A percentile compares a stretch with the other conserved stretches of the same genome.
phyloP scores from a whole-genome alignment of 2,329 filamentous ascomycete species.

The Aspergillaceae sp. region DNA sequence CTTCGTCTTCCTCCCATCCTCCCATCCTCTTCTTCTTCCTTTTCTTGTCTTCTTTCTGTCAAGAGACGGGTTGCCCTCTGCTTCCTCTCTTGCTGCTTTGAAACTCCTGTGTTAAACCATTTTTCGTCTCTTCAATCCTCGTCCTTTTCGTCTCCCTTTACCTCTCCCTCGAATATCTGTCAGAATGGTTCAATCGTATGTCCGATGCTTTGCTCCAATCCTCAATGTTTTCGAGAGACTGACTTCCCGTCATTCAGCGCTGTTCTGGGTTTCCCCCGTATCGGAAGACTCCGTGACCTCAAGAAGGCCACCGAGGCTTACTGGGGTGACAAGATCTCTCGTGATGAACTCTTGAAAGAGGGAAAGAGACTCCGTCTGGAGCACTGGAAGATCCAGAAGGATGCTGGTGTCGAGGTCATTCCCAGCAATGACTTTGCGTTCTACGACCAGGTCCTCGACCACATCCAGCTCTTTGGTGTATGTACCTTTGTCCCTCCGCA shows the following conservation, averaged over 20 bases:
- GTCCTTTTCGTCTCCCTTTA: constrained; percentile 4
- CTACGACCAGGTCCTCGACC: constrained; percentile 95
- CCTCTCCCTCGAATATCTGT: constrained; percentile 20
- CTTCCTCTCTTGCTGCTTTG: constrained; percentile 9
- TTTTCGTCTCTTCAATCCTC: constrained; percentile 2
- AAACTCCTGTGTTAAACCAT: neutral
- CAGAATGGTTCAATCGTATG: constrained; percentile 55
- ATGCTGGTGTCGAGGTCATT: constrained; percentile 93
- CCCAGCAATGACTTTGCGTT: constrained; percentile 99
- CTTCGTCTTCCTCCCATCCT: constrained; percentile 17
- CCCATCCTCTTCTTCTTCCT: constrained; percentile 10
- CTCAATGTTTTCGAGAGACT: constrained; percentile 1
- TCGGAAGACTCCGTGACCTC: constrained; percentile 96
- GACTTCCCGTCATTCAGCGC: constrained; percentile 37
- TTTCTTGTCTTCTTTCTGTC: constrained; percentile 8
- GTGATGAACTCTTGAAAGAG: constrained; percentile 82
- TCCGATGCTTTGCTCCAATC: constrained; percentile 44
- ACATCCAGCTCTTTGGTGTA: constrained; percentile 97
- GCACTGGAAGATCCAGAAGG: constrained; percentile 99
- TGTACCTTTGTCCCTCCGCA: constrained; percentile 30
- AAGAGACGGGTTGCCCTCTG: constrained; percentile 19
- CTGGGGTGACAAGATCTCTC: constrained; percentile 91
- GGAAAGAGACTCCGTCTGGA: constrained; percentile 92
- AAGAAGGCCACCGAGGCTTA: constrained; percentile 99
- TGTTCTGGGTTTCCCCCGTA: constrained; percentile 96